A percentile compares a stretch with the other conserved stretches of the same genome.
Evolutionary conservation across 768 basidiomycete genomes (phyloP).

Genomic region (Lactifluus rugatus): DNA sequence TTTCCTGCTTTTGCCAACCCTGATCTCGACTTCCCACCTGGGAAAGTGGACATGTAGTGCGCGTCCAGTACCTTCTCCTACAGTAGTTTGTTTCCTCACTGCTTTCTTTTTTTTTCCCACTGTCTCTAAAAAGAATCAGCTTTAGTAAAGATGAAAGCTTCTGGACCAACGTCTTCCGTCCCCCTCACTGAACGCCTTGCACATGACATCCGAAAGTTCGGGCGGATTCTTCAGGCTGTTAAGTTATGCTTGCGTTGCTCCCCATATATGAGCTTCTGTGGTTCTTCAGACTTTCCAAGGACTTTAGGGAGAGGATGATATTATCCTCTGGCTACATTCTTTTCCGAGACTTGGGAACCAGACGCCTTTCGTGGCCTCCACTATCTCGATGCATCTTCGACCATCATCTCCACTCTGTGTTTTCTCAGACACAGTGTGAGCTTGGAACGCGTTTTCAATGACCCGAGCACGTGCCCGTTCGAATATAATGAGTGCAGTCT

Average conservation of each 20-base stretch:
- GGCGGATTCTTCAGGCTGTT: slow-evolving; percentile 25
- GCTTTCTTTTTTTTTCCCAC: no score
- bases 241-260: slow-evolving; percentile 27
- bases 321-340: slow-evolving; percentile 30
- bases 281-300: slow-evolving; percentile 29
- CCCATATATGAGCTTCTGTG: slow-evolving; percentile 29
- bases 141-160: slow-evolving; percentile 30
- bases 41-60: slow-evolving; percentile 29
- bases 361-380: slow-evolving; percentile 30
- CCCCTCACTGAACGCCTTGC: slow-evolving; percentile 25
- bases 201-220: slow-evolving; percentile 28
- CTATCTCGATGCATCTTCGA: slow-evolving; percentile 23
- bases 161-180: slow-evolving; percentile 34
- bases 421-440: background rate
- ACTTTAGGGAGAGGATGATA: slow-evolving; percentile 31
- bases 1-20: slow-evolving; percentile 29
- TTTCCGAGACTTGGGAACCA: slow-evolving; percentile 32
- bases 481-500: slow-evolving; percentile 28
- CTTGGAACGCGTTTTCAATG: slow-evolving; percentile 29
- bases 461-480: slow-evolving; percentile 30
- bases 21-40: slow-evolving; percentile 27
- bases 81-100: background rate
- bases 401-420: background rate
- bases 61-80: background rate
- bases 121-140: slow-evolving; percentile 13